Evolutionary conservation across 495 filamentous ascomycete species (phyloP).

Genomic region (Annulohypoxylon stygium): DNA sequence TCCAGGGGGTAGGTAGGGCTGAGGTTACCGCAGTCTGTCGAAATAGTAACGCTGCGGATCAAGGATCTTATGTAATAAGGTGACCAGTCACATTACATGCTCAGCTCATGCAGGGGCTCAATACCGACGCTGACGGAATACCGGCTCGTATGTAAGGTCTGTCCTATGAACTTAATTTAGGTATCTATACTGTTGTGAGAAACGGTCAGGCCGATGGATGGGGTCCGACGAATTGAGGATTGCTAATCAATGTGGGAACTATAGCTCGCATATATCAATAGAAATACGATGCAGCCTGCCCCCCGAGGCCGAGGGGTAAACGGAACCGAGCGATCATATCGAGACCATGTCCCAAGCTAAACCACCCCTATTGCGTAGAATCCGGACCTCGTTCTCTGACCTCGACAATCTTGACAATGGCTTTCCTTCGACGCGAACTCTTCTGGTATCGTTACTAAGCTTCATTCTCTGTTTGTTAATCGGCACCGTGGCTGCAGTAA

Average conservation of each 20-base stretch:
- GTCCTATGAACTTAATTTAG: neutral
- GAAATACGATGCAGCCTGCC: neutral
- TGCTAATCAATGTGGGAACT: neutral
- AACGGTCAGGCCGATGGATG: constrained; percentile 6
- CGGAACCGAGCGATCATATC: neutral
- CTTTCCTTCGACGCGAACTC: constrained; percentile 2
- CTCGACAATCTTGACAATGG: neutral
- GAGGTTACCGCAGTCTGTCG: neutral
- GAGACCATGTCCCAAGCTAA: neutral
- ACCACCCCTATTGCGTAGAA: constrained; percentile 11
- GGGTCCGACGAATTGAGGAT: neutral
- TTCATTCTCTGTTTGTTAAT: neutral
- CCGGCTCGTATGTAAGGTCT: neutral
- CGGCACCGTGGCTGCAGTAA: neutral
- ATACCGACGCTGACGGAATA: neutral
- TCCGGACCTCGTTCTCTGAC: constrained; percentile 3
- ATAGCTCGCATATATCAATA: neutral
- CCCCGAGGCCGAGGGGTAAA: neutral
- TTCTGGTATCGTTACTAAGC: constrained; percentile 5
- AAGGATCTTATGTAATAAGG: constrained; percentile 6
- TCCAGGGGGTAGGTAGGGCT: neutral
- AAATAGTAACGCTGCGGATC: neutral
- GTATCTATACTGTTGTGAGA: neutral
- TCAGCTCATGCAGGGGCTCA: constrained; percentile 9
- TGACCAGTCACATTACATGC: neutral